Percentiles rank a stretch among this genome's conserved stretches.
phyloP scores from a whole-genome alignment of 2,329 filamentous ascomycete species.

The Penicillium hesseltinei region DNA sequence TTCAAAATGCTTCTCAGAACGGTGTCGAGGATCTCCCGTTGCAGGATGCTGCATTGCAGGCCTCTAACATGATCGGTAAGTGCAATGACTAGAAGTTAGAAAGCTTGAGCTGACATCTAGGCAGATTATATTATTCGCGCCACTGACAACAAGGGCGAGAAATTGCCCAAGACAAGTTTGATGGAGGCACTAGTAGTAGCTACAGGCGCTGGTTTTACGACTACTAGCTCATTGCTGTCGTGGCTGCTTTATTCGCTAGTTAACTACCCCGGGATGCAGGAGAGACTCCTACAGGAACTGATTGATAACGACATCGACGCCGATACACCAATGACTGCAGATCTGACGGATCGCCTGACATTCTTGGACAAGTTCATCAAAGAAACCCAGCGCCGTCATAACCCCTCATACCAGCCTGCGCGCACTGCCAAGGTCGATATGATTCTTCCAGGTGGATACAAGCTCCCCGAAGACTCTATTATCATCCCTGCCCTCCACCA shows the following conservation, averaged over 20 bases:
- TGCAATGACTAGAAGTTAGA: neutral
- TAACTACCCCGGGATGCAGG: conserved; percentile 56
- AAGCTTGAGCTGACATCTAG: neutral
- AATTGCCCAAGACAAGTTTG: conserved; percentile 20
- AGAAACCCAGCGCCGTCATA: conserved; percentile 61
- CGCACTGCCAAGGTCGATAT: conserved; percentile 57
- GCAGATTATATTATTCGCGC: conserved; percentile 55
- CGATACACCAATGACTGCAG: conserved; percentile 48
- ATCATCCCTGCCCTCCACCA: conserved; percentile 53
- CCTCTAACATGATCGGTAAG: conserved; percentile 23
- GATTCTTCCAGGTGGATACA: conserved; percentile 61
- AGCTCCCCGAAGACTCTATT: conserved; percentile 52
- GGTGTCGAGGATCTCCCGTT: conserved; percentile 20
- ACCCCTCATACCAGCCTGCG: conserved; percentile 61
- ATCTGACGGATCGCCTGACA: conserved; percentile 49
- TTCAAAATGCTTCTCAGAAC: conserved; percentile 16
- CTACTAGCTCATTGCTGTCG: conserved; percentile 57
- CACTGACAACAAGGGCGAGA: conserved; percentile 20
- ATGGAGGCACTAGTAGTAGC: conserved; percentile 50
- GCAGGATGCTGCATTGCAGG: conserved; percentile 21
- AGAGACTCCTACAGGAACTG: conserved; percentile 58
- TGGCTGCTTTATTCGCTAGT: conserved; percentile 58
- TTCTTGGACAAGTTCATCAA: conserved; percentile 53
- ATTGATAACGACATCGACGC: conserved; percentile 50
- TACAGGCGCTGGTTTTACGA: conserved; percentile 61